Base-by-base conservation (phyloP, 2,329 filamentous ascomycete genomes). In the Spiromastix sp. region DNA sequence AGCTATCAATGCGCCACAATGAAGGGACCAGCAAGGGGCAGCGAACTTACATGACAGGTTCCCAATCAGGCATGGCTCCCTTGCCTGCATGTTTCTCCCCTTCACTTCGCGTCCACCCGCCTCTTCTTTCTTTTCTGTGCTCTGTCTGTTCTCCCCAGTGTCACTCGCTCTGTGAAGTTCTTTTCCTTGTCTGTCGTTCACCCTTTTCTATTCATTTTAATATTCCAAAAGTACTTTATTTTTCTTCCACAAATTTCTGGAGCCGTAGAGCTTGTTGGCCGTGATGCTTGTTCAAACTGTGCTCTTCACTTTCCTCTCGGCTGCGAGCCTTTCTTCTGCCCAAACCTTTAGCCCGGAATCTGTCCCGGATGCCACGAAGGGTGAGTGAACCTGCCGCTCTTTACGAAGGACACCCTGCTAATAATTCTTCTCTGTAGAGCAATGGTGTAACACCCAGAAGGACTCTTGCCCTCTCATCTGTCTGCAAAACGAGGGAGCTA, bases 401-500 rank as follows among this genome's bases (percentile, higher is more conserved):
- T 35, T 20, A 5, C 16, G 21, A 7, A 15, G n/a, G 25, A 22
- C 25, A 22, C 19, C 7, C 28, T 15, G 32, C 43, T 41, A 32
- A 43, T 20, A 18, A 25, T n/a, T 31, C 8, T n/a, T n/a, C n/a
- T 12, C 7, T 28, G 43, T 42, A 66, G 60, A 54, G 7, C 44
- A 55, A 38, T 68, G 64, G 64, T 68, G 64, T 43, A 37, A 45
- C 25, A 49, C 55, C 24, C 64, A 68, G 41, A 52, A 51, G 16
- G 51, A 56, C 4, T 47, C 60, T 10, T 68, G 64, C 36, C 64
- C 63, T 4, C 52, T 68, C 27, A 52, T 68, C 33, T 68, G 64
- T 39, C 47, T 61, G 24, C 63, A 67, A 40, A 39, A 61, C 13
- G 47, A 50, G 11, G 56, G 53, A 30, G 50, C 59, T 15, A 51